phyloP scores from a whole-genome alignment of 495 filamentous ascomycete genomes.

The Aspergillus ellipticus region DNA sequence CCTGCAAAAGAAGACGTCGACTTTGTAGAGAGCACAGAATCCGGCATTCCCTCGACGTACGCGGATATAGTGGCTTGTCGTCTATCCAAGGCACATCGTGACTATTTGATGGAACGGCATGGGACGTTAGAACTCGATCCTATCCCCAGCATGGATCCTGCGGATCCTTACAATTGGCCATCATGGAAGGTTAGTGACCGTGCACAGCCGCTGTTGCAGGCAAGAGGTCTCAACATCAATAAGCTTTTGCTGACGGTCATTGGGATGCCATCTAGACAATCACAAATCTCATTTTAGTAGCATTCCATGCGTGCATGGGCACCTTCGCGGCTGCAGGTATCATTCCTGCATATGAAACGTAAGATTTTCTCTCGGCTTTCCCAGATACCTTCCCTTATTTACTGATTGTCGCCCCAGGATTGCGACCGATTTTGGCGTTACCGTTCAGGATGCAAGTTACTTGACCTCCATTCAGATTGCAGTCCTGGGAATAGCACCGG shows the following conservation, averaged over 20 bases:
- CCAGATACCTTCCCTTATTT: background rate
- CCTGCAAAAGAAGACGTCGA: constrained; percentile 28
- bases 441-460: constrained; percentile 47
- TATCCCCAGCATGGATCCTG: constrained; percentile 44
- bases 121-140: constrained; percentile 53
- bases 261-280: constrained; percentile 38
- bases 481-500: constrained; percentile 45
- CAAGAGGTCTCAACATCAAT: background rate
- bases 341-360: constrained; percentile 46
- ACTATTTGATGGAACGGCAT: constrained; percentile 52
- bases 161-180: constrained; percentile 57
- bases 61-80: constrained; percentile 29
- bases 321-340: constrained; percentile 53
- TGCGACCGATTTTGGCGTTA: constrained; percentile 41
- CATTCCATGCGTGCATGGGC: constrained; percentile 54
- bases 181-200: constrained; percentile 47
- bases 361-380: background rate
- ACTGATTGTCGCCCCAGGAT: constrained; percentile 24
- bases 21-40: constrained; percentile 31
- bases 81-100: constrained; percentile 39
- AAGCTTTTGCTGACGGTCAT: background rate
- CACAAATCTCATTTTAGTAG: constrained; percentile 48
- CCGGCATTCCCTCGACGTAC: constrained; percentile 24
- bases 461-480: constrained; percentile 51
- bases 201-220: background rate